A percentile compares a stretch with the other conserved stretches of the same genome.
Conservation (phyloP, 2,329 filamentous ascomycete species). For the Chrysoporthe cubensis region DNA sequence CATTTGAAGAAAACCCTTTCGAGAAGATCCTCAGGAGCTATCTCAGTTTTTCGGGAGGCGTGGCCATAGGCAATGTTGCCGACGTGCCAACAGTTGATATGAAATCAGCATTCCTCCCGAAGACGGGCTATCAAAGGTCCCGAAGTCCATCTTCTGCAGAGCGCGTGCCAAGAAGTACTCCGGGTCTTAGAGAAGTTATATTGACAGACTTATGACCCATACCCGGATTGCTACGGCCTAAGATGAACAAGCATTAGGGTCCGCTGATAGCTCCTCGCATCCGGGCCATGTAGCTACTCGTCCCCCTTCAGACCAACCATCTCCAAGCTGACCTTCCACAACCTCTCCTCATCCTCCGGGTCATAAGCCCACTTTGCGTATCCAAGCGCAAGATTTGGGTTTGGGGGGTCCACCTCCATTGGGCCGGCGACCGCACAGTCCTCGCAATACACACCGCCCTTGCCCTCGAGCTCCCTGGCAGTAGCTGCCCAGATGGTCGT, state of each 20-base stretch:
- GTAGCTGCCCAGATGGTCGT: constrained; percentile 47
- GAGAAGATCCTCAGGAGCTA: constrained; percentile 12
- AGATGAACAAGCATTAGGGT: background rate
- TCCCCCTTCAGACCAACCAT: constrained; percentile 34
- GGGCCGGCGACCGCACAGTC: constrained; percentile 42
- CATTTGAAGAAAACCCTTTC: constrained; percentile 16
- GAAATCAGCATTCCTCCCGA: background rate
- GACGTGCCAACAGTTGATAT: background rate
- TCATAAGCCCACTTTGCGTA: constrained; percentile 39
- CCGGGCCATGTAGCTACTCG: background rate
- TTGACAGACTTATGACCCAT: background rate
- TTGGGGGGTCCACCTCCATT: constrained; percentile 24
- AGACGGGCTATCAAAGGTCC: too few species aligned
- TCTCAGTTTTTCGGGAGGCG: background rate
- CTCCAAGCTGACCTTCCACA: constrained; percentile 45
- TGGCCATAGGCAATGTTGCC: background rate
- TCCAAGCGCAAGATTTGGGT: constrained; percentile 19
- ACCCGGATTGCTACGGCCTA: background rate
- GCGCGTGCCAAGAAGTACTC: background rate
- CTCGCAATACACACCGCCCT: constrained; percentile 46
- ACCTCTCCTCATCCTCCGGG: constrained; percentile 39
- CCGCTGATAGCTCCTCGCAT: background rate
- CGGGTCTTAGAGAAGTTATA: background rate
- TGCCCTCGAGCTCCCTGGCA: constrained; percentile 43
- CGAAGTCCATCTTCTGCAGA: background rate